Base-by-base conservation (phyloP, 2,329 filamentous ascomycete species). In the Capronia americana region DNA sequence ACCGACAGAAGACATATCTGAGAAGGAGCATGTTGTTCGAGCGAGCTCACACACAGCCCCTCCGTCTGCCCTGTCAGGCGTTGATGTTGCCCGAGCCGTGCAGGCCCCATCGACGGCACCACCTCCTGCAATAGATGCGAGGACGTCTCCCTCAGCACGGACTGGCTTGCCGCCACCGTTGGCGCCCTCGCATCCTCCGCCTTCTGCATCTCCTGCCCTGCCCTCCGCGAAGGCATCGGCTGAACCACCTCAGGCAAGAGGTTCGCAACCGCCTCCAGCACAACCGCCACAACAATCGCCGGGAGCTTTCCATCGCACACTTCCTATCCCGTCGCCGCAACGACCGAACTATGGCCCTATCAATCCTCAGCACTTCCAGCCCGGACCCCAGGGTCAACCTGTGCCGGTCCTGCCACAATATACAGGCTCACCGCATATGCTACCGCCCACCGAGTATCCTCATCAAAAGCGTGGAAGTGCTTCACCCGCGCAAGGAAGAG, bases 241-340 rank as follows among this genome's bases (percentile, higher is more conserved):
- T 23, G 66, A 68, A 46, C n/a, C 64, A 26, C 55, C 20, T 59
- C 57, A 63, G 41, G 64, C 28, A 24, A 65, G 62, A 64, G 53
- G 57, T 23, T 62, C 66, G 51, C 65, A 65, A 61, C 60, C 57
- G n/a, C 44, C 63, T 26, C 23, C 56, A 32, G 56, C 34, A 56
- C 63, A 41, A 28, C 30, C 57, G 51, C 64, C 64, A 23, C 69
- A 70, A 30, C 54, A 28, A 0, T 71, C 71, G 4, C 69, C 70
- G 30, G 65, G 64, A 41, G 34, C 66, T 12, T 70, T 65, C 44
- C 69, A 65, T 17, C 67, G 68, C 48, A 64, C 66, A 57, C 57
- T 72, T 28, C 70, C 69, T 8, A 62, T 65, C 5, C 69, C 70
- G 24, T 70, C 71, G 8, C 70, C 71, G 26, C 70, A 71, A 50